phyloP scores from a whole-genome alignment of 441 rosid genomes.

The Capsella rubella region DNA sequence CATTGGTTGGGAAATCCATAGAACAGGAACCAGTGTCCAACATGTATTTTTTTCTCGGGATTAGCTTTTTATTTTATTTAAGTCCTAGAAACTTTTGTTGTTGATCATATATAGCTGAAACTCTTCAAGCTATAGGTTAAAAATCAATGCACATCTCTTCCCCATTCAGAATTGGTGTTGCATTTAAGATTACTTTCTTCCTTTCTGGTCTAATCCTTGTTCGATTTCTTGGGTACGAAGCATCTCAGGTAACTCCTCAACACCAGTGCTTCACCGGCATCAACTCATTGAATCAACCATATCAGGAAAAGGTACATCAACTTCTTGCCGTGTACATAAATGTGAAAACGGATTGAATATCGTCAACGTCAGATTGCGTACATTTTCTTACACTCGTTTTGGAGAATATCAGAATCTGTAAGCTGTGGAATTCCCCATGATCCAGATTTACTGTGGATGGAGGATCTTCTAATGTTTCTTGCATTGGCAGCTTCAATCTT shows the following conservation, averaged over 20 bases:
- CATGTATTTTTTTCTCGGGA: conserved; percentile 45
- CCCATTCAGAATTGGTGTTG: conserved; percentile 9
- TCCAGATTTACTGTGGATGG: conserved; percentile 64
- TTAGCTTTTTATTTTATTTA: conserved; percentile 31
- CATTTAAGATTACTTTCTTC: conserved; percentile 1
- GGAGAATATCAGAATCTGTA: conserved; percentile 75
- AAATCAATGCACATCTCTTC: conserved; percentile 33
- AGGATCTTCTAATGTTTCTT: conserved; percentile 69
- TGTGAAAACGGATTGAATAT: conserved; percentile 3
- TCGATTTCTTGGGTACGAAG: conserved; percentile 22
- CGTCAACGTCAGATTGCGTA: conserved; percentile 66
- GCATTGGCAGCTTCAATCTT: conserved; percentile 75
- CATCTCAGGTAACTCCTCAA: conserved; percentile 33
- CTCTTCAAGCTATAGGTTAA: conserved; percentile 35
- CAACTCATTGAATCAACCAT: conserved; percentile 24
- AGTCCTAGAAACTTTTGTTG: conserved; percentile 24
- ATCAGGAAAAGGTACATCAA: conserved; percentile 27
- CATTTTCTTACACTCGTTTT: conserved; percentile 83
- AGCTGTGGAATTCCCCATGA: conserved; percentile 62
- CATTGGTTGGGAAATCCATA: conserved; percentile 48
- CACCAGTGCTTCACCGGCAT: not conserved
- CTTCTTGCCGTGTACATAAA: conserved; percentile 14
- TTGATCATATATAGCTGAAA: conserved; percentile 39
- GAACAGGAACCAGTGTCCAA: conserved; percentile 54
- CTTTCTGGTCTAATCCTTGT: conserved; percentile 5